phyloP scores from a whole-genome alignment of 139 green algal genomes.

The Picochlorum sp. region DNA sequence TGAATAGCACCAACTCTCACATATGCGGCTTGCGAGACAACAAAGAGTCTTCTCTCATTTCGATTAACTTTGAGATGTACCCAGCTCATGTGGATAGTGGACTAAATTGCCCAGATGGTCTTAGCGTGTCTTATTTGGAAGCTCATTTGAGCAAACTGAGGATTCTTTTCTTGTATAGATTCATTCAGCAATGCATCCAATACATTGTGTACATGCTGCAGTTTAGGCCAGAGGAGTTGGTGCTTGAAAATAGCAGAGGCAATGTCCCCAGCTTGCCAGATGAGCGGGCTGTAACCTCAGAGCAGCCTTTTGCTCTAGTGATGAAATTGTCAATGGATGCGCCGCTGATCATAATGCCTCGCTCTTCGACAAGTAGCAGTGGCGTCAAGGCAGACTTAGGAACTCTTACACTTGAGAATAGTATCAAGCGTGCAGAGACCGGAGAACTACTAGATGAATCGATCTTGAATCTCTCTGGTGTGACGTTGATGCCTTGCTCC shows the following conservation, averaged over 20 bases:
- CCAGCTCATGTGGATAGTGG: constrained; percentile 16
- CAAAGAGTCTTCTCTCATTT: constrained; percentile 54
- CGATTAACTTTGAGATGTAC: constrained; percentile 45
- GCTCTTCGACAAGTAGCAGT: constrained; percentile 24
- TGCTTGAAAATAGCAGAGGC: not conserved
- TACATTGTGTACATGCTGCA: constrained; percentile 43
- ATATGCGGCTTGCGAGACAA: constrained; percentile 37
- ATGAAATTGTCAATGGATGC: constrained; percentile 64
- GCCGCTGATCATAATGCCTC: constrained; percentile 71
- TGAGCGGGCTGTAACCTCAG: too few species aligned
- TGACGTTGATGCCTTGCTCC: constrained; percentile 27
- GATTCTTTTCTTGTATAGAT: constrained; percentile 81
- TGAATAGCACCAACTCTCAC: constrained; percentile 31
- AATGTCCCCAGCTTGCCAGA: not conserved
- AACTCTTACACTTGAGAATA: constrained; percentile 33
- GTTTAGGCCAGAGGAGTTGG: constrained; percentile 19
- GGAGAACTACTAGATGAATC: constrained; percentile 28
- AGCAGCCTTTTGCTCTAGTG: constrained; percentile 44
- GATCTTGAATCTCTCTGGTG: constrained; percentile 34
- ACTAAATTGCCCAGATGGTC: constrained; percentile 44
- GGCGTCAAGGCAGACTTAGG: constrained; percentile 70
- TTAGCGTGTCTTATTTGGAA: constrained; percentile 50
- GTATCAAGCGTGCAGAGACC: not conserved
- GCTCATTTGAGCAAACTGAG: constrained; percentile 61
- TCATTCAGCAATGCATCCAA: constrained; percentile 50